Evolutionary conservation across 352 stramenopile species (phyloP).

Genomic region (Thraustochytrium striatum): DNA sequence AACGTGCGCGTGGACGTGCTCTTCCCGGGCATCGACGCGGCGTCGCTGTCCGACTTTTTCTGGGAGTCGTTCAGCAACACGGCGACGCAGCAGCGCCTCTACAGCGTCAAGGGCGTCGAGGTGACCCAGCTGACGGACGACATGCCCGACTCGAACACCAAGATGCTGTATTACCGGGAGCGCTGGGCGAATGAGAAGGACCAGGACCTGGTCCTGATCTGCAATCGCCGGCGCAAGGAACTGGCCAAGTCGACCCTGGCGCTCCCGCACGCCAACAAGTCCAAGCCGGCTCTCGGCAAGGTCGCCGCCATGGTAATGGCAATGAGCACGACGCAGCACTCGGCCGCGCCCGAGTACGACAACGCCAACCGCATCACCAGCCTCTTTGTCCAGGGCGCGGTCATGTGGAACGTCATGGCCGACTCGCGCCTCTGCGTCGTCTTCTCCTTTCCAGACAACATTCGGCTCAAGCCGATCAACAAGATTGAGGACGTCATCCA

Average conservation of each 20-base stretch:
- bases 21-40: conserved; percentile 44
- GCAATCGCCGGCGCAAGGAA: conserved; percentile 32
- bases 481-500: conserved; percentile 38
- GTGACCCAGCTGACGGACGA: conserved; percentile 44
- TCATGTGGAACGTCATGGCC: conserved; percentile 44
- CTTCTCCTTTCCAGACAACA: conserved; percentile 40
- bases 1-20: conserved; percentile 44
- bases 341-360: conserved; percentile 37
- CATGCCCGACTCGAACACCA: conserved; percentile 44
- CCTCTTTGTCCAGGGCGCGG: conserved; percentile 31
- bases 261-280: conserved; percentile 4
- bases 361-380: conserved; percentile 41
- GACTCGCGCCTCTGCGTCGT: conserved; percentile 43
- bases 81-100: conserved; percentile 19
- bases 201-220: conserved; percentile 44
- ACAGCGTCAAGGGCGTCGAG: conserved; percentile 19
- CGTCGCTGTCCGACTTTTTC: conserved; percentile 34
- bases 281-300: conserved; percentile 40
- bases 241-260: conserved; percentile 43
- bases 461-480: conserved; percentile 40
- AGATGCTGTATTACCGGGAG: conserved; percentile 47
- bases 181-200: conserved; percentile 40
- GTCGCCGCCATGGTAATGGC: conserved; percentile 44
- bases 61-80: conserved; percentile 47
- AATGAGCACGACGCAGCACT: conserved; percentile 42